Base-by-base conservation (phyloP, 2,329 filamentous ascomycete genomes). In the Lomentospora prolificans region DNA sequence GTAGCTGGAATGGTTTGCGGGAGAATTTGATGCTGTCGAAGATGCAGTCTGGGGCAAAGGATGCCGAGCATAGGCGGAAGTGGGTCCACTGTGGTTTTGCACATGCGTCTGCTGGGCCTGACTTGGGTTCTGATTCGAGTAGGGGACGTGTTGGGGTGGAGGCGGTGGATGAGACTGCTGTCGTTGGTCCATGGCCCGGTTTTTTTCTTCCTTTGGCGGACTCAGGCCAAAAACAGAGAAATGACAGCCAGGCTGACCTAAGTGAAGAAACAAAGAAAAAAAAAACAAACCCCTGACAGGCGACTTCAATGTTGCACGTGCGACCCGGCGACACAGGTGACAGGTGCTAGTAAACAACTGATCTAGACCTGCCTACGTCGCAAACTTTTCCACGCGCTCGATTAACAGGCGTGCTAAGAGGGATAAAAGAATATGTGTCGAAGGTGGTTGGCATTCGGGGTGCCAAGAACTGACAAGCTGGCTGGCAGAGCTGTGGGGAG, bases 21-120 rank as follows among this genome's bases (percentile, higher is more conserved):
- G 48, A 51, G 54, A 56, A 56, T 51, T 56, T 41, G 54, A 55
- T 25, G 54, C 17, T 30, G 54, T 41, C n/a, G 46, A 27, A 17
- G 46, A 48, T 19, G 53, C 36, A 31, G 25, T 41, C 25, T 44
- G 52, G 22, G 53, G 44, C 27, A 50, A 30, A 19, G 28, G 54
- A 39, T 56, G 54, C 33, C 48, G 46, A 51, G 46, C 14, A 28
- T 51, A 51, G 54, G 46, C 46, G 46, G 54, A 44, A 50, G 54
- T 50, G 48, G 54, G 46, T 50, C 46, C 54, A 46, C 25, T 27
- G 27, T 44, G 54, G 44, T 48, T 48, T 19, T 48, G 44, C 44
- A 22, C 44, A 10, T 48, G 44, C 22, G 44, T 17, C 17, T 22
- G 12, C 17, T 48, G 44, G 30, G 30, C 12, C 44, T 48, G 44